Percentiles rank a stretch among this genome's conserved stretches.
Conservation (phyloP, 1,284 basidiomycete genomes). For the Malassezia psittaci region DNA sequence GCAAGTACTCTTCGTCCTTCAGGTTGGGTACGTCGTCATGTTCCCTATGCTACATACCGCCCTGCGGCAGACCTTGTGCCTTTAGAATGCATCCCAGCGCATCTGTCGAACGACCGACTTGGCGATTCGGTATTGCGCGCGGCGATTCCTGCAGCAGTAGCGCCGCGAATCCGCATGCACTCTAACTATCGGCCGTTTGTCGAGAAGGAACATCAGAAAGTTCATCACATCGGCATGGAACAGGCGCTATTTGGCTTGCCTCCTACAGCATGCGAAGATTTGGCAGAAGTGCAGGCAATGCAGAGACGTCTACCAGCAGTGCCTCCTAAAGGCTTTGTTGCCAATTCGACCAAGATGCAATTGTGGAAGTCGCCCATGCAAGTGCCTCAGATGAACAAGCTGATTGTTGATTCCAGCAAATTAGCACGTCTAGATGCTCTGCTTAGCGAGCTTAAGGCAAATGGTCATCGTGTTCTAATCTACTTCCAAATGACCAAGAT, state of each 20-base stretch:
- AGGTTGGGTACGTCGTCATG: slow-evolving; percentile 44
- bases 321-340: slow-evolving; percentile 61
- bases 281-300: slow-evolving; percentile 55
- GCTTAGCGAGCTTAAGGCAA: slow-evolving; percentile 80
- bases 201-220: slow-evolving; percentile 58
- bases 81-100: slow-evolving; percentile 57
- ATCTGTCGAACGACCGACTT: slow-evolving; percentile 67
- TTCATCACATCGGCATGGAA: slow-evolving; percentile 57
- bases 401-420: slow-evolving; percentile 95
- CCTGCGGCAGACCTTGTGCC: slow-evolving; percentile 51
- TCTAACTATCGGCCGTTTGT: slow-evolving; percentile 70
- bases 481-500: slow-evolving; percentile 99
- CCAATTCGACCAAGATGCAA: slow-evolving; percentile 62
- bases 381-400: slow-evolving; percentile 85
- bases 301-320: slow-evolving; percentile 57
- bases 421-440: slow-evolving; percentile 79
- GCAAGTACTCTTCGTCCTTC: slow-evolving; percentile 49
- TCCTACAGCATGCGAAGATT: slow-evolving; percentile 58
- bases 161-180: slow-evolving; percentile 67
- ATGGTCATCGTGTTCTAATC: slow-evolving; percentile 84
- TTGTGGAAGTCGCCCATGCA: slow-evolving; percentile 75
- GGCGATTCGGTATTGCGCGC: slow-evolving; percentile 69
- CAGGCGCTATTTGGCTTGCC: slow-evolving; percentile 78
- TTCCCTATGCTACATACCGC: slow-evolving; percentile 35
- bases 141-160: slow-evolving; percentile 70